Evolutionary conservation across 345 rosid genomes (phyloP), one percentile per base, ranked within the genome.

Genomic region (Lepidium didymum): DNA sequence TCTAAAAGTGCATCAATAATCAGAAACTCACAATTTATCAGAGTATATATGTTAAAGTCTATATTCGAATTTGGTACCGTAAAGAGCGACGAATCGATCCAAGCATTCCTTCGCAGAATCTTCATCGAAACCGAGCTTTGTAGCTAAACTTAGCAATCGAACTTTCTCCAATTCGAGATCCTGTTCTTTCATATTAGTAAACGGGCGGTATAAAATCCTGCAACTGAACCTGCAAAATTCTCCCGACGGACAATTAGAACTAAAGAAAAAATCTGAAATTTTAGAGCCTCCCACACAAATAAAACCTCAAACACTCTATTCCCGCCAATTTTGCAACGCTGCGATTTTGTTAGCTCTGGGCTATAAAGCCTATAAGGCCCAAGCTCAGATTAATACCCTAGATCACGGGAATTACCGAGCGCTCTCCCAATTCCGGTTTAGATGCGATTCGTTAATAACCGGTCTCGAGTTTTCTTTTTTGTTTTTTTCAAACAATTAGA

Each of bases 31-130:
- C 15, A 64, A 18, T 47, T 45, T 38, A 45, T 3, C 27, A 23
- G 36, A 60, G 23, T 35, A 18, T 8, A 51, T 11, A 1, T 1
- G 8, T 2, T 34, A 35, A 36, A 10, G 7, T 35, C 18, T 49
- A 40, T 27, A 40, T 23, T 44, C 9, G 37, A 10, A 53, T 6
- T 50, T 62, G 41, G 47, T 87, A 90, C 92, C 90, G 75, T 87
- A 93, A 41, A 90, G 97, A 52, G 82, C 80, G 75, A 93, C 69
- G 78, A 87, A 79, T 60, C 87, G 86, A 63, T 85, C 82, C 34
- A 90, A 72, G 77, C 88, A 80, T 62, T 77, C 84, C 50, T 57
- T 78, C 4, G 92, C 85, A 9, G 90, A 80, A 21, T 83, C 82
- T 51, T 84, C 78, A 37, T 85, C 87, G 77, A 90, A 90, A n/a